These are phyloP conservation scores for Betula pendula DNA, from an alignment of 306 rosid species.

Conservation along the genomic window DNA sequence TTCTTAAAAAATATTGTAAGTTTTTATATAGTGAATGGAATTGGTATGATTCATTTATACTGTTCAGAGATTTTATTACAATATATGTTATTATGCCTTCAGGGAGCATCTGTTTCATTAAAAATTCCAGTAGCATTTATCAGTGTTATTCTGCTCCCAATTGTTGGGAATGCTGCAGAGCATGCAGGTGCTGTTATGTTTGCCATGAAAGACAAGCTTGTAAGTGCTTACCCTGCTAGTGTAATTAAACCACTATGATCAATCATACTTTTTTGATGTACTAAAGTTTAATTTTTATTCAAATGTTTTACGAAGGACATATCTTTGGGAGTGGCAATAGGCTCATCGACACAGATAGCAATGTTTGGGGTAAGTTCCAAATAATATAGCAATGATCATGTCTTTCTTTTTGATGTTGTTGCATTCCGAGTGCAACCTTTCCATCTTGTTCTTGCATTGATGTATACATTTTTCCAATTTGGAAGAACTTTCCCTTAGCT, in stretches of 20 bases:
- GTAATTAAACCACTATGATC: neutral
- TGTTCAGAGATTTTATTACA: neutral
- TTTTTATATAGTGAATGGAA: neutral
- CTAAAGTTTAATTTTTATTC: constrained; percentile 15
- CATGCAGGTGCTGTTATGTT: constrained; percentile 87
- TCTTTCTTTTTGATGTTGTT: neutral
- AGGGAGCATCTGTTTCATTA: constrained; percentile 71
- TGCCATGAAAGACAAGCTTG: constrained; percentile 92
- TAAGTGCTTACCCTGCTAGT: constrained; percentile 34
- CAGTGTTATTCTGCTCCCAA: constrained; percentile 80
- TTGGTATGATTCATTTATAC: neutral
- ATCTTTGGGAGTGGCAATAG: constrained; percentile 80
- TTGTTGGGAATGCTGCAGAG: constrained; percentile 89
- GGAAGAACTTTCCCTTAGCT: neutral
- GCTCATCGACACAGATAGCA: constrained; percentile 80
- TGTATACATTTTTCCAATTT: neutral
- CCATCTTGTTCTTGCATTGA: neutral
- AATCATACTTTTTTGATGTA: neutral
- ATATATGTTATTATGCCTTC: neutral
- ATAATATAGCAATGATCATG: neutral
- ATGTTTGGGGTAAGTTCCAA: constrained; percentile 64
- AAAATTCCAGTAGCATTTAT: constrained; percentile 68
- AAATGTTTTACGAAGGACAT: constrained; percentile 66
- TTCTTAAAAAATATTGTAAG: neutral
- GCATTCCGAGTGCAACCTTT: neutral